phyloP scores from a whole-genome alignment of 495 filamentous ascomycete species.

The Penicillium cinerascens region DNA sequence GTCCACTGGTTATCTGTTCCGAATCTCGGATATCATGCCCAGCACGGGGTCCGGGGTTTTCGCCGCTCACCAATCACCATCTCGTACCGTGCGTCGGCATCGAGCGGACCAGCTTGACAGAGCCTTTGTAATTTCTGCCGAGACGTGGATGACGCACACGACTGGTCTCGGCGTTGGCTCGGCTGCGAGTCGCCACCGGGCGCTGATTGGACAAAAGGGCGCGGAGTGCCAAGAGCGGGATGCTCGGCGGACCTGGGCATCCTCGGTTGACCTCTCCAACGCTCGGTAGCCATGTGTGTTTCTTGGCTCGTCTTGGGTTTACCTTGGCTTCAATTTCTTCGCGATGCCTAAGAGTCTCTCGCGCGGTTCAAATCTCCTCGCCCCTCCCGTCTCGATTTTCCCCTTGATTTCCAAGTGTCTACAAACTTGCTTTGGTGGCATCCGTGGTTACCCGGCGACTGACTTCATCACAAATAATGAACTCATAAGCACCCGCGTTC shows the following conservation, averaged over 20 bases:
- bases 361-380: constrained; percentile 26
- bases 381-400: constrained; percentile 3
- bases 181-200: constrained; percentile 9
- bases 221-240: constrained; percentile 35
- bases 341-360: constrained; percentile 25
- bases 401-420: constrained; percentile 29
- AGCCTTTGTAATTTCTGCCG: neutral
- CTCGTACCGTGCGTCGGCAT: constrained; percentile 6
- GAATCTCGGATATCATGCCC: constrained; percentile 3
- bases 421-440: constrained; percentile 22
- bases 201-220: constrained; percentile 18
- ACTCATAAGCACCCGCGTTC: neutral
- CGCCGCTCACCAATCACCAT: constrained; percentile 5
- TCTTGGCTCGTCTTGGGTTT: constrained; percentile 22
- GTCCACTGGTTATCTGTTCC: constrained; percentile 4
- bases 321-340: constrained; percentile 27
- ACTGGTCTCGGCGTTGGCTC: constrained; percentile 23
- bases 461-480: neutral
- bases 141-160: constrained; percentile 28
- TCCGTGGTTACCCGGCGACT: neutral
- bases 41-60: constrained; percentile 13
- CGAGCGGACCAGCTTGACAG: constrained; percentile 19
- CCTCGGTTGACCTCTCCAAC: constrained; percentile 16
- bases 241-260: constrained; percentile 22
- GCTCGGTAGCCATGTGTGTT: constrained; percentile 12